These are phyloP conservation scores for Fomitopsis palustris DNA, from an alignment of 1,284 basidiomycete genomes.

Conservation along the genomic window DNA sequence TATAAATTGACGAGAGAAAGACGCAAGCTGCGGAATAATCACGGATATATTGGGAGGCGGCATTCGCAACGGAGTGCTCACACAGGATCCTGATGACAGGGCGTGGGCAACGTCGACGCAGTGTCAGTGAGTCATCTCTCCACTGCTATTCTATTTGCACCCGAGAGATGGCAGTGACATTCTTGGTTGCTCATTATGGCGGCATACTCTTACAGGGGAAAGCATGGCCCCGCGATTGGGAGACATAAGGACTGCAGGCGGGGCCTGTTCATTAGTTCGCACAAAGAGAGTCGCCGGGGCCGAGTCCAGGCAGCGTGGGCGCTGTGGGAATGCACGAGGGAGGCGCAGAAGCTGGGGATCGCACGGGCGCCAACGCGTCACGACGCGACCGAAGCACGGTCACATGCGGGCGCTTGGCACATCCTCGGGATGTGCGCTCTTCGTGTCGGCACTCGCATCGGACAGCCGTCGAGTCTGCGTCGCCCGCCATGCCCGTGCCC, in stretches of 20 bases:
- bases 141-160: neutral
- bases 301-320: no score
- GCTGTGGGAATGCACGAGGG: no score
- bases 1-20: neutral
- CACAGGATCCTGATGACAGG: neutral
- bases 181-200: no score
- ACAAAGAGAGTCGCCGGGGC: no score
- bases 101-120: neutral
- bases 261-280: no score
- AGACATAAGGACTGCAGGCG: no score
- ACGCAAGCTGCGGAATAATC: constrained; percentile 3
- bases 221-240: no score
- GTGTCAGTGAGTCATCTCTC: neutral
- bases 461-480: neutral
- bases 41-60: neutral
- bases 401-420: neutral
- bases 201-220: no score
- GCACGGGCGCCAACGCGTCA: neutral
- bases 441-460: neutral
- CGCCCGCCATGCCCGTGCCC: neutral
- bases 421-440: neutral
- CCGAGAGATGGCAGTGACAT: no score
- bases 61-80: neutral
- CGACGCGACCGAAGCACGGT: neutral
- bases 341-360: neutral